Percentiles rank a stretch among this genome's conserved stretches.
phyloP scores from a whole-genome alignment of 768 basidiomycete genomes.

The Boletus rufocinnamomeus region DNA sequence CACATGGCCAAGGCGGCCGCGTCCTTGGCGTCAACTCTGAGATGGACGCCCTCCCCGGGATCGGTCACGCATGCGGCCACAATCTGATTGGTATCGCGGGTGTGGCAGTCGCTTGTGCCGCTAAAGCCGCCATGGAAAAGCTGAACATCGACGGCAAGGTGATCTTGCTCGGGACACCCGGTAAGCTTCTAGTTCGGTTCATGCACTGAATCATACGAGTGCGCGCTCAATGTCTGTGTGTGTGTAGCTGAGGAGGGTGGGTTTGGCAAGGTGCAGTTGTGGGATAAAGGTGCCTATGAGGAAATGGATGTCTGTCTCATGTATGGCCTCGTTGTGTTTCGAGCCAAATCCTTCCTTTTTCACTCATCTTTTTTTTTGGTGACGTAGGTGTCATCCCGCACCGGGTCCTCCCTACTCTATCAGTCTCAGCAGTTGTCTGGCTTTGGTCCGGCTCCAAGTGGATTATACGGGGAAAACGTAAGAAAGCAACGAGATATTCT shows the following conservation, averaged over 20 bases:
- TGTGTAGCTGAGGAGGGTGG: constrained; percentile 75
- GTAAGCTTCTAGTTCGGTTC: constrained; percentile 35
- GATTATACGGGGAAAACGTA: constrained; percentile 79
- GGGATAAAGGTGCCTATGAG: constrained; percentile 71
- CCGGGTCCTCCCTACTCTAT: constrained; percentile 72
- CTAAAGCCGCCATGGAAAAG: constrained; percentile 62
- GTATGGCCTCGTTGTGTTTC: constrained; percentile 37
- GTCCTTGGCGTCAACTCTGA: constrained; percentile 78
- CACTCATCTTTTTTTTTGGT: not conserved
- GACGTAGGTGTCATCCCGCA: constrained; percentile 74
- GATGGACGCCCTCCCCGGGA: constrained; percentile 63
- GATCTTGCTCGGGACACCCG: constrained; percentile 76
- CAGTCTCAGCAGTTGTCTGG: constrained; percentile 64
- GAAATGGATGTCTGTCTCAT: constrained; percentile 79
- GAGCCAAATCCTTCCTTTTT: not conserved
- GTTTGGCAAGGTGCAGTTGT: constrained; percentile 67
- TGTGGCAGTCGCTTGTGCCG: constrained; percentile 68
- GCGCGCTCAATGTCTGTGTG: not conserved
- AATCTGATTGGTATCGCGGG: constrained; percentile 80
- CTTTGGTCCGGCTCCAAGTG: constrained; percentile 57
- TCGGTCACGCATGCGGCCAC: constrained; percentile 80
- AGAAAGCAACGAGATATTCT: constrained; percentile 13
- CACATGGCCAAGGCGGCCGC: constrained; percentile 64
- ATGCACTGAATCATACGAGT: not conserved
- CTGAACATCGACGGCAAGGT: constrained; percentile 68